Evolutionary conservation across 1,139 yeast species (phyloP).

Genomic region (Sugiyamaella pinicola): DNA sequence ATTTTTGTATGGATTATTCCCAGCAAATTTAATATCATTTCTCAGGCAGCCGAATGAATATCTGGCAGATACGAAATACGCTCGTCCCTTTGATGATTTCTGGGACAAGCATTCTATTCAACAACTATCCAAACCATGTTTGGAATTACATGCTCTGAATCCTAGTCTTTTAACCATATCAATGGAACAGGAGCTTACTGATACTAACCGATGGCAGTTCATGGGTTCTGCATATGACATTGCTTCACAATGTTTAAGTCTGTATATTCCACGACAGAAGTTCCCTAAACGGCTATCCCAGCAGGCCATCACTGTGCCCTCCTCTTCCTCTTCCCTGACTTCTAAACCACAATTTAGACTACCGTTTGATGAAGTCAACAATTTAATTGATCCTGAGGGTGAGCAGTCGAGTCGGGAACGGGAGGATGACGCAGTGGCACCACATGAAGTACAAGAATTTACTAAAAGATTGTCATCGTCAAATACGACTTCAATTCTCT

Average conservation of each 20-base stretch:
- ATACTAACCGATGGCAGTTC: constrained; percentile 41
- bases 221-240: constrained; percentile 43
- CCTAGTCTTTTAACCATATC: constrained; percentile 50
- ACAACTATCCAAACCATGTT: constrained; percentile 36
- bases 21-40: constrained; percentile 53
- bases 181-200: constrained; percentile 48
- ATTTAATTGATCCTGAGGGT: constrained; percentile 5
- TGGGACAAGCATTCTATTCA: constrained; percentile 44
- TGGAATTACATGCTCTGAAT: constrained; percentile 49
- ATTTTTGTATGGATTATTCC: constrained; percentile 63
- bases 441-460: background rate
- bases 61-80: constrained; percentile 30
- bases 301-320: background rate
- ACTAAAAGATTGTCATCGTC: constrained; percentile 3
- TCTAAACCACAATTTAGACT: constrained; percentile 17
- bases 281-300: constrained; percentile 3
- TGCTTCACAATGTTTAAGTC: constrained; percentile 41
- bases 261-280: constrained; percentile 8
- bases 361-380: constrained; percentile 20
- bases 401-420: background rate
- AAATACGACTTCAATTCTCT: background rate
- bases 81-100: constrained; percentile 34
- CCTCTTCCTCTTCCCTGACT: background rate
- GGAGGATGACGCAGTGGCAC: background rate
- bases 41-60: constrained; percentile 48